phyloP scores from a whole-genome alignment of 139 green algal genomes.

The Tetraselmis chui region DNA sequence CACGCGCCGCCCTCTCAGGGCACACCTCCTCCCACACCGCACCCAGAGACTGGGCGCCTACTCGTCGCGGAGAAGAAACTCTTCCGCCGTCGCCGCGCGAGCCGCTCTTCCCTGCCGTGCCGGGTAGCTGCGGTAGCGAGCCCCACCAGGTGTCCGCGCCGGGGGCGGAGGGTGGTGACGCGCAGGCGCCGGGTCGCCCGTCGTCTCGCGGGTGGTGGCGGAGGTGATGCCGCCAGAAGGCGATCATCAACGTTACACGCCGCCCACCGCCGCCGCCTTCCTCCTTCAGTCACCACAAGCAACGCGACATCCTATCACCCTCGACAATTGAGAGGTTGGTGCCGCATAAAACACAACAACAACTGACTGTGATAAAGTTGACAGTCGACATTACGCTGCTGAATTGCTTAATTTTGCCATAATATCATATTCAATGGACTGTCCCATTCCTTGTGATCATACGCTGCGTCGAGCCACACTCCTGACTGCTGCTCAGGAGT shows the following conservation, averaged over 20 bases:
- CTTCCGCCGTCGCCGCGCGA: not conserved
- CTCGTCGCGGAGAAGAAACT: conserved; percentile 1
- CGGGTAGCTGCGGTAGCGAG: not conserved
- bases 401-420: not conserved
- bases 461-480: too few relatives aligned
- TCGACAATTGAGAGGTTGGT: not conserved
- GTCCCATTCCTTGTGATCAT: too few relatives aligned
- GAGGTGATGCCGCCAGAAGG: conserved; percentile 34
- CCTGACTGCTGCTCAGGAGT: too few relatives aligned
- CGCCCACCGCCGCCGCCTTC: conserved; percentile 16
- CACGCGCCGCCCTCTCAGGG: not conserved
- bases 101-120: not conserved
- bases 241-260: conserved; percentile 44
- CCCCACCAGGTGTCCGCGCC: not conserved
- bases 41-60: conserved; percentile 3
- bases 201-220: conserved; percentile 1
- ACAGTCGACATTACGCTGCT: too few relatives aligned
- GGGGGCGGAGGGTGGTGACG: conserved; percentile 2
- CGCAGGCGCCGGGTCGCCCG: not conserved
- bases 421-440: too few relatives aligned
- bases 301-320: not conserved
- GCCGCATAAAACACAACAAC: not conserved
- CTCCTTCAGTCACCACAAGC: conserved; percentile 37
- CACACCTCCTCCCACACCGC: conserved; percentile 27
- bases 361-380: too few relatives aligned